Conservation (phyloP, 1,284 basidiomycete species). For the Pholiota adiposa region DNA sequence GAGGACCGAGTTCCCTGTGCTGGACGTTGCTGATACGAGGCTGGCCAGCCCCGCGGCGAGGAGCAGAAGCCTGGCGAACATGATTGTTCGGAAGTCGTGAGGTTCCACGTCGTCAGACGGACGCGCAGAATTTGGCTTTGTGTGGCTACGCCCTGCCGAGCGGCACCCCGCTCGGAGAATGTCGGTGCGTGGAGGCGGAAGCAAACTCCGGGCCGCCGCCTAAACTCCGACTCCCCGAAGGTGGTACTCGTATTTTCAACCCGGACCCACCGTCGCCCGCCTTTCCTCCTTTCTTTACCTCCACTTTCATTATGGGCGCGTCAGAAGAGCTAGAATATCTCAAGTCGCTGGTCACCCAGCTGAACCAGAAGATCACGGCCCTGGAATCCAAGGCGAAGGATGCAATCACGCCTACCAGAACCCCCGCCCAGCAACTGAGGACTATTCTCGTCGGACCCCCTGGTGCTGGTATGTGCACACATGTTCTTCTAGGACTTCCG, state of each 20-base stretch:
- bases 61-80: slow-evolving; percentile 35
- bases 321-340: slow-evolving; percentile 85
- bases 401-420: slow-evolving; percentile 44
- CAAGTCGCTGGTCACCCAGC: slow-evolving; percentile 84
- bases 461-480: slow-evolving; percentile 78
- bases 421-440: slow-evolving; percentile 81
- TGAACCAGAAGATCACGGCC: slow-evolving; percentile 77
- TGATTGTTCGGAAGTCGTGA: slow-evolving; percentile 20
- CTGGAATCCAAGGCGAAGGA: slow-evolving; percentile 71
- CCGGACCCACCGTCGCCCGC: background rate
- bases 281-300: slow-evolving; percentile 14
- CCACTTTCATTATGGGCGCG: slow-evolving; percentile 50
- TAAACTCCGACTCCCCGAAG: slow-evolving; percentile 29
- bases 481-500: slow-evolving; percentile 1
- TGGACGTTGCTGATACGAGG: slow-evolving; percentile 67
- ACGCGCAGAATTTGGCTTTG: slow-evolving; percentile 26
- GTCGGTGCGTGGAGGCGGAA: slow-evolving; percentile 14
- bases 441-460: slow-evolving; percentile 96
- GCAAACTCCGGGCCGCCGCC: slow-evolving; percentile 20
- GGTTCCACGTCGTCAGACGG: slow-evolving; percentile 31
- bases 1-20: slow-evolving; percentile 82
- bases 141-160: slow-evolving; percentile 22
- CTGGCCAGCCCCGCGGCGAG: slow-evolving; percentile 34
- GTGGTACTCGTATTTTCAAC: slow-evolving; percentile 19
- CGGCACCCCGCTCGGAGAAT: slow-evolving; percentile 19